Evolutionary conservation across 2,329 filamentous ascomycete genomes (phyloP), one percentile per base, ranked within the genome.

Genomic region (Fusarium phyllophilum): DNA sequence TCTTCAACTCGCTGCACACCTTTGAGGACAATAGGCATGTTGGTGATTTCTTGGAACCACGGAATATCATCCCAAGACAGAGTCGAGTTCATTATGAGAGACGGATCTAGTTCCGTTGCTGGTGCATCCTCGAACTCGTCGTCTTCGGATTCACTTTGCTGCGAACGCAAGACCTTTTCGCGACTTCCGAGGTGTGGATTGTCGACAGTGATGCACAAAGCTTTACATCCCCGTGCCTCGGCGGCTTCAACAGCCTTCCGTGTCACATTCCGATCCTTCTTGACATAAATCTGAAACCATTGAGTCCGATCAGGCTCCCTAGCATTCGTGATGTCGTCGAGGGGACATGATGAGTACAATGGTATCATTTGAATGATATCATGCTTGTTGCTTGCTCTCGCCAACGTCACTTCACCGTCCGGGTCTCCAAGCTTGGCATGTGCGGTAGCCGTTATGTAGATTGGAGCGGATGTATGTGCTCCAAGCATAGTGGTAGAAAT

Each of bases 1-100:
- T 99, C 96, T 81, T 98, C 96, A 57, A 97, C 94, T 44, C 95
- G 90, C 85, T 99, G 96, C 11, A 98, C 93, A 62, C 96, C 96
- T 87, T 98, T 98, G 72, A 99, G 89, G 55, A 98, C 89, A 79
- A 98, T 96, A 57, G 96, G 94, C 92, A 98, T 97, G 72, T 90
- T 90, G 24, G 96, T 98, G 80, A 98, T 93, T 75, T 89, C 89
- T 75, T 90, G 86, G 84, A 98, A 97, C 95, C 95, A 98, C 3
- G 95, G 89, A 48, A 97, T 94, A 80, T 98, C 96, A 77, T 92
- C 93, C 96, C 96, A 99, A 78, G 89, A 92, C 15, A 99, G 88
- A n/a, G 89, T 88, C 5, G 96, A 96, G 86, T 98, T 72, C 65
- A 68, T 64, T 11, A 58, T 72, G 18, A 72, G 46, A 20, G 69